Evolutionary conservation across 768 basidiomycete genomes (phyloP).

Genomic region (Leccinum fibrillosum): DNA sequence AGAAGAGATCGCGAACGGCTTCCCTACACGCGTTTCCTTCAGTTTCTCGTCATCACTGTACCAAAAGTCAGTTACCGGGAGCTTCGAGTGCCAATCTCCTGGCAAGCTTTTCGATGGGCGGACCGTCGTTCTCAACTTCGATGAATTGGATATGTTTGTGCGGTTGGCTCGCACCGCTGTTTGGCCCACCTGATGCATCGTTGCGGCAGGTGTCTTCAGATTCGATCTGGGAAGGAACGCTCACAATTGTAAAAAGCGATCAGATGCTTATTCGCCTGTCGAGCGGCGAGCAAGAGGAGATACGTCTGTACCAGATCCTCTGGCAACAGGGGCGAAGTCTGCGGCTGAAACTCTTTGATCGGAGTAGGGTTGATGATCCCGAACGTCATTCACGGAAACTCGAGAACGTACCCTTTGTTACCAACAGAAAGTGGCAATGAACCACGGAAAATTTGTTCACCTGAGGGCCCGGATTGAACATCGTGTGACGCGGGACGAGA

Average conservation of each 20-base stretch:
- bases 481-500: neutral
- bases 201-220: neutral
- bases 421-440: constrained; percentile 82
- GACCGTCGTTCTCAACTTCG: constrained; percentile 58
- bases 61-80: constrained; percentile 11
- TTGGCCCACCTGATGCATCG: constrained; percentile 54
- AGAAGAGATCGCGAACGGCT: constrained; percentile 62
- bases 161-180: constrained; percentile 84
- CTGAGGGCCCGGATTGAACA: constrained; percentile 35
- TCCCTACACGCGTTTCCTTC: constrained; percentile 41
- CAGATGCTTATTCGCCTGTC: constrained; percentile 52
- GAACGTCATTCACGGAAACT: neutral
- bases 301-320: constrained; percentile 77
- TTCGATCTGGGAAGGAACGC: constrained; percentile 11
- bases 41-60: neutral
- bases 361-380: neutral
- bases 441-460: constrained; percentile 86
- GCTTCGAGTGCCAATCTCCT: constrained; percentile 53
- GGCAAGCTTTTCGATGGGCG: constrained; percentile 76
- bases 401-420: constrained; percentile 67
- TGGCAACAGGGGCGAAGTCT: constrained; percentile 77
- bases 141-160: constrained; percentile 93
- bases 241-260: constrained; percentile 92
- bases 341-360: constrained; percentile 63
- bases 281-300: constrained; percentile 66